Evolutionary conservation across 345 rosid species (phyloP), one percentile per base, ranked within the genome.

Genomic region (Citrus medica): DNA sequence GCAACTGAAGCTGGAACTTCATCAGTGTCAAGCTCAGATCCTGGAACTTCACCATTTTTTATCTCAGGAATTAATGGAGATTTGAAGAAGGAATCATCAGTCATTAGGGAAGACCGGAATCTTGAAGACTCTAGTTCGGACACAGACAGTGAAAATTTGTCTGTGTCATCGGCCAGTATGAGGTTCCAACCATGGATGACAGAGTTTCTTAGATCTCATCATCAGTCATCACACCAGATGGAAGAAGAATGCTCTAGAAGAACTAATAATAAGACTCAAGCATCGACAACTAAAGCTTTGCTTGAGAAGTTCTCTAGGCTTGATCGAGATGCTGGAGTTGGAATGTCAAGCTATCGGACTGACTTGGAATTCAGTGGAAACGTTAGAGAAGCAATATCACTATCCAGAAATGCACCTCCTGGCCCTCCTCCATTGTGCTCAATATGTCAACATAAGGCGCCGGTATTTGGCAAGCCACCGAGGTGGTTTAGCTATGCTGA

Each of bases 361-460:
- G 91, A 90, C 70, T 35, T 79, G 48, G 95, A 94, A 69, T 88
- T 92, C 59, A 86, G 93, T 78, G 94, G 98, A 60, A 88, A 88
- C 75, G 82, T 97, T 56, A 89, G 98, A 90, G 98, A 94, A 83
- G 98, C 92, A 46, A 76, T 94, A 83, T 91, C 98, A 51, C 85
- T 97, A 76, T 88, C 97, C 62, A 89, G 98, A 80, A 94, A 85
- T 77, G 88, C 88, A 13, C 97, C 99, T 32, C 93, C 87, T 33
- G 98, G 94, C 7, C 99, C 98, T 2, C 98, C 98, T 84, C 99
- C 99, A 17, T 82, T 97, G 82, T 97, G 99, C 76, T 97, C 99
- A 25, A 92, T 97, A 67, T 97, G 99, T 84, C 99, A 93, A 82
- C 97, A 97, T 79, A 94, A 94, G 86, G 95, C 97, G 0, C 99